Evolutionary conservation across 441 rosid species (phyloP), one percentile per base, ranked within the genome.

Genomic region (Aquilaria agallochum): DNA sequence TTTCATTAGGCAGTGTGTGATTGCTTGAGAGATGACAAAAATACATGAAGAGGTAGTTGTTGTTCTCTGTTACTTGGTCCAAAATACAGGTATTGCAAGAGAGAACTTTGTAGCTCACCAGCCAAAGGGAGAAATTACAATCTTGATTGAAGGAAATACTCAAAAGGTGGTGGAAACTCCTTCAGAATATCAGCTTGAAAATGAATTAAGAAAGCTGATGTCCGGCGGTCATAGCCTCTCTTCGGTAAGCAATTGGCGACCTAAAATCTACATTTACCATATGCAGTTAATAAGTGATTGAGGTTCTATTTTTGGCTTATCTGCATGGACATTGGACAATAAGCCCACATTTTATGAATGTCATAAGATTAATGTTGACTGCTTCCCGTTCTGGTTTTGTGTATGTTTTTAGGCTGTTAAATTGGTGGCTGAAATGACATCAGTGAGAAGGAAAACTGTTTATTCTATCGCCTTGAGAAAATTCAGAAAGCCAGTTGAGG

Each of bases 51-150:
- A 93, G 95, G 96, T 84, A 68, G 55, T 20, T 59, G 51, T 60
- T 56, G 5, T 34, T 1, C 59, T 59, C 14, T 53, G 51, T 15
- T 56, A 15, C 61, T 64, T 56, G 45, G 48, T 42, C 33, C 58
- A 30, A 40, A 20, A 20, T n/a, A n/a, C n/a, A n/a, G n/a, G n/a
- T n/a, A n/a, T n/a, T n/a, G n/a, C 96, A 42, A 83, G 77, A 75
- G 80, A 81, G 74, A 82, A 71, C 67, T 93, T 90, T 80, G 72
- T 68, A 59, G 72, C 62, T 73, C 86, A 69, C 68, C 83, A 77
- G 73, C 93, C 91, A 8, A 90, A 85, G 78, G 98, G 98, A 67
- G 98, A 93, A 84, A 88, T 90, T 66, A 88, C 98, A 50, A 72
- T 93, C 66, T 65, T 93, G 76, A 82, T 93, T 48, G 88, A 88